Percentiles rank a stretch among this genome's conserved stretches.
Evolutionary conservation across 163 green algal species (phyloP).

Genomic region (Scenedesmus sp.): DNA sequence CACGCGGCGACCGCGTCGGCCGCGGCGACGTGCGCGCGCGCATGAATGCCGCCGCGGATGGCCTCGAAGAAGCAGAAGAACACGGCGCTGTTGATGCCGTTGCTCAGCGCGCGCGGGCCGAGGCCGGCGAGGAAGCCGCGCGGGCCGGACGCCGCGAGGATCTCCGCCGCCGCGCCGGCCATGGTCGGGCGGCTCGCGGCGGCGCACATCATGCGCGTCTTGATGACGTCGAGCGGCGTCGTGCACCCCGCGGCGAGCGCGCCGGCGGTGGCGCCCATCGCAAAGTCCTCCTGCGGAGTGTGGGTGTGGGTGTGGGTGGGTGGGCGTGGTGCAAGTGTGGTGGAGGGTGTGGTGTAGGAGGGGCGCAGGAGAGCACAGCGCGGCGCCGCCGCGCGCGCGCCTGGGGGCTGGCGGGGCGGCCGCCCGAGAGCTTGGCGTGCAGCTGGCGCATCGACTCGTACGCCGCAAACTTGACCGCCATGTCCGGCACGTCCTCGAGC

Average conservation of each 20-base stretch:
- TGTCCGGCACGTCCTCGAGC: slow-evolving; percentile 92
- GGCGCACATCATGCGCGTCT: slow-evolving; percentile 97
- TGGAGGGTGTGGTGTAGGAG: neutral
- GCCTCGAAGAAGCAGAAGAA: slow-evolving; percentile 94
- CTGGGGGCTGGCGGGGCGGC: neutral
- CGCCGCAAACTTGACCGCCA: slow-evolving; percentile 93
- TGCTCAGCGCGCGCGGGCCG: slow-evolving; percentile 79
- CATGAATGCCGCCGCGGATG: slow-evolving; percentile 52
- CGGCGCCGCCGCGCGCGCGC: neutral
- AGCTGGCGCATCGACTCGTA: slow-evolving; percentile 86
- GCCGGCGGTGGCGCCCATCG: slow-evolving; percentile 82
- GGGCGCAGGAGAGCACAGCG: no score
- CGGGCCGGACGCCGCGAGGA: slow-evolving; percentile 46
- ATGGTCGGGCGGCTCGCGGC: slow-evolving; percentile 82
- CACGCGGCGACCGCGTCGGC: slow-evolving; percentile 12
- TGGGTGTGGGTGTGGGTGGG: no score
- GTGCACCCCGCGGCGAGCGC: slow-evolving; percentile 87
- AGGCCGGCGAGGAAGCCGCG: slow-evolving; percentile 82
- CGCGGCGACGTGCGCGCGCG: neutral
- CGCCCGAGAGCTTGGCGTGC: slow-evolving; percentile 18
- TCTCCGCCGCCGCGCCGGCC: slow-evolving; percentile 38
- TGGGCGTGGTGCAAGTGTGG: no score
- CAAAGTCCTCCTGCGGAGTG: slow-evolving; percentile 89
- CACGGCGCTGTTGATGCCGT: slow-evolving; percentile 91
- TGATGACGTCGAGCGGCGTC: slow-evolving; percentile 95